Conservation (phyloP, 2,329 filamentous ascomycete genomes). For the Arthroderma uncinatum region DNA sequence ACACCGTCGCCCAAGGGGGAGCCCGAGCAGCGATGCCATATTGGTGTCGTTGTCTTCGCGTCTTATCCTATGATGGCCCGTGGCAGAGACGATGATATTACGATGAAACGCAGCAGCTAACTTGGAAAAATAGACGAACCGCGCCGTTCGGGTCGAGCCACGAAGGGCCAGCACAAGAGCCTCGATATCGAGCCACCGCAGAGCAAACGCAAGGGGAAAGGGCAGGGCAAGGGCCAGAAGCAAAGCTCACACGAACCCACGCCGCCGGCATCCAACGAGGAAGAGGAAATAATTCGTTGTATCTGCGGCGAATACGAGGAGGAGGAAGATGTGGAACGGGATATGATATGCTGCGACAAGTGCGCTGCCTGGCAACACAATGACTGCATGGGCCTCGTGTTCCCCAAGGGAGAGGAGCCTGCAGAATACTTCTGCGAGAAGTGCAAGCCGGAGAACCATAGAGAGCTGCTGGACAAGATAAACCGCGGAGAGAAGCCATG, state of each 20-base stretch:
- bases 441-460: conserved; percentile 75
- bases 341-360: conserved; percentile 91
- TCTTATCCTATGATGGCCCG: no score
- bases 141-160: conserved; percentile 86
- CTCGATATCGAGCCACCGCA: conserved; percentile 57
- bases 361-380: conserved; percentile 97
- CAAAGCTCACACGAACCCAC: conserved; percentile 37
- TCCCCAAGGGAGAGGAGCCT: conserved; percentile 61
- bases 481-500: conserved; percentile 73
- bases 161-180: conserved; percentile 92
- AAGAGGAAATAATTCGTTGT: conserved; percentile 75
- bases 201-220: conserved; percentile 39
- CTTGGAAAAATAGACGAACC: conserved; percentile 55
- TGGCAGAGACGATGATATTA: neutral
- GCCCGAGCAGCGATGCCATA: neutral
- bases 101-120: conserved; percentile 12
- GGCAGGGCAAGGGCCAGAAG: conserved; percentile 38
- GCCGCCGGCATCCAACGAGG: conserved; percentile 36
- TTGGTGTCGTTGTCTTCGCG: neutral
- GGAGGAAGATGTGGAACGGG: conserved; percentile 72
- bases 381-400: conserved; percentile 80
- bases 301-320: conserved; percentile 82
- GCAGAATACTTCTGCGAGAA: conserved; percentile 87
- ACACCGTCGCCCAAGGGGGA: neutral
- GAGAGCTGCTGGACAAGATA: conserved; percentile 66